A percentile compares a stretch with the other conserved stretches of the same genome.
Evolutionary conservation across 1,284 basidiomycete species (phyloP).

Genomic region (Ceratobasidium sp.): DNA sequence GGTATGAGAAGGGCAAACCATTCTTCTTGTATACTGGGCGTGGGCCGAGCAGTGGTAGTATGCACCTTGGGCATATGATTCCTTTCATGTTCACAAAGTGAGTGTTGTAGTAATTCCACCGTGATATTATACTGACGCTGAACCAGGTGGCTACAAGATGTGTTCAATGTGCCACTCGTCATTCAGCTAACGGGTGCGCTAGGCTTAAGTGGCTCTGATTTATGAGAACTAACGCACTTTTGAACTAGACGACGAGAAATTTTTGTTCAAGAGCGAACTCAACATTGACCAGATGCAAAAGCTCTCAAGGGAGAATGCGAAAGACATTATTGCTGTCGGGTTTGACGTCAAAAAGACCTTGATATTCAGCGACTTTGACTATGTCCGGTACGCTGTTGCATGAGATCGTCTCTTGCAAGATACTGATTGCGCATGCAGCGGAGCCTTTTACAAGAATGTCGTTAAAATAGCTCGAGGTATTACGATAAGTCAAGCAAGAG

Average conservation of each 20-base stretch:
- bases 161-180: slow-evolving; percentile 94
- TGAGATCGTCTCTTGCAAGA: not conserved
- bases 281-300: slow-evolving; percentile 90
- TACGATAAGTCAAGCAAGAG: slow-evolving; percentile 93
- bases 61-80: slow-evolving; percentile 98
- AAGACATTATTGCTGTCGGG: slow-evolving; percentile 96
- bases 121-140: slow-evolving; percentile 13
- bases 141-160: slow-evolving; percentile 92
- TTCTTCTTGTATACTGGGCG: slow-evolving; percentile 99
- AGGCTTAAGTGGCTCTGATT: not conserved
- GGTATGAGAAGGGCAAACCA: slow-evolving; percentile 96
- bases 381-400: slow-evolving; percentile 68
- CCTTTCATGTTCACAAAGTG: slow-evolving; percentile 98
- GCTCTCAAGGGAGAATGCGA: slow-evolving; percentile 89
- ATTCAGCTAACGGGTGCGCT: slow-evolving; percentile 89
- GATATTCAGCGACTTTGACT: slow-evolving; percentile 95
- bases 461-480: slow-evolving; percentile 94
- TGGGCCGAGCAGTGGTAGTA: slow-evolving; percentile 95
- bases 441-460: slow-evolving; percentile 94
- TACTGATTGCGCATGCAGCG: slow-evolving; percentile 61
- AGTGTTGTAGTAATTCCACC: slow-evolving; percentile 53
- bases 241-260: slow-evolving; percentile 94
- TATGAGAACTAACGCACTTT: slow-evolving; percentile 15
- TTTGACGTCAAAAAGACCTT: slow-evolving; percentile 95
- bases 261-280: slow-evolving; percentile 95